A percentile compares a stretch with the other conserved stretches of the same genome.
phyloP scores from a whole-genome alignment of 306 rosid genomes.

The Acacia melanoxylon region DNA sequence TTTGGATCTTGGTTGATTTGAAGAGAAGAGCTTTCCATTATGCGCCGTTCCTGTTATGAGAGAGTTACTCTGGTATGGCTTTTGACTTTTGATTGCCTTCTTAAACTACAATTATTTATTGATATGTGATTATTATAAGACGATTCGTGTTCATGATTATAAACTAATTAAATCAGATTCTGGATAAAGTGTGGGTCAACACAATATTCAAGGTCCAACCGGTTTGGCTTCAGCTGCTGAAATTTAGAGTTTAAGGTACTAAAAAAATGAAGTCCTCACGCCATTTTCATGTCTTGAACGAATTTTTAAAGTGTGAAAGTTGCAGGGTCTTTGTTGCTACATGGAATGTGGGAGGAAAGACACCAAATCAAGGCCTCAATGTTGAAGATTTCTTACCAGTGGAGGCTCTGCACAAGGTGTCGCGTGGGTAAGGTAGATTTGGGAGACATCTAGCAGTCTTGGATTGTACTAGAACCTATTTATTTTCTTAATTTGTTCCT shows the following conservation, averaged over 20 bases:
- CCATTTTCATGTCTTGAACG: background rate
- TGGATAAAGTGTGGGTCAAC: background rate
- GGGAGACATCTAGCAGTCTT: background rate
- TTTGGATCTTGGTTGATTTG: too few relatives aligned
- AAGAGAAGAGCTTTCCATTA: too few relatives aligned
- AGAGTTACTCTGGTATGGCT: slow-evolving; percentile 55
- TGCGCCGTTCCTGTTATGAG: background rate
- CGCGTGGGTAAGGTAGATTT: background rate
- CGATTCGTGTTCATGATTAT: background rate
- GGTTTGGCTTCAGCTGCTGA: slow-evolving; percentile 45
- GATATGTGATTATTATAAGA: background rate
- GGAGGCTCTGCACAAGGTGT: slow-evolving; percentile 53
- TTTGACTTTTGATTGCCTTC: slow-evolving; percentile 11
- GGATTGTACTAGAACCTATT: background rate
- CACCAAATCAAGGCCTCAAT: slow-evolving; percentile 69
- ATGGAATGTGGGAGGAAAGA: slow-evolving; percentile 94
- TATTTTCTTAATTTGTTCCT: background rate
- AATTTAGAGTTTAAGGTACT: slow-evolving; percentile 61
- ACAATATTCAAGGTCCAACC: slow-evolving; percentile 29
- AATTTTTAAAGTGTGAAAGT: background rate
- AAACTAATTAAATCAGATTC: background rate
- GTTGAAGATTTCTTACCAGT: slow-evolving; percentile 86
- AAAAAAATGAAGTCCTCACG: background rate
- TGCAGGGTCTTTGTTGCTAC: slow-evolving; percentile 81
- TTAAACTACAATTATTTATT: background rate